Evolutionary conservation across 805 yeast genomes (phyloP).

Genomic region (Metschnikowia corniflorae): DNA sequence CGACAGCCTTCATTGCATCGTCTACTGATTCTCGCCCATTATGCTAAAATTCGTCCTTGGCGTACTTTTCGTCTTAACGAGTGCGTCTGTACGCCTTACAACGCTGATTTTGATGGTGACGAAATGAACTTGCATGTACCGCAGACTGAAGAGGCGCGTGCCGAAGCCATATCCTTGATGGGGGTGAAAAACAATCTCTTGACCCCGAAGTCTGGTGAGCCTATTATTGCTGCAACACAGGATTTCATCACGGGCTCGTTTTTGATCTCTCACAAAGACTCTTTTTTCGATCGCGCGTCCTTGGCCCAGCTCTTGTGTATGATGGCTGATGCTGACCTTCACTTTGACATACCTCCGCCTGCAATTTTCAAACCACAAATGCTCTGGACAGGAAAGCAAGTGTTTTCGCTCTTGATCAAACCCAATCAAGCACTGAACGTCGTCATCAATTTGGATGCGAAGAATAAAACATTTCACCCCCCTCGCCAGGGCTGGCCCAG

Average conservation of each 20-base stretch:
- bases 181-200: constrained; percentile 93
- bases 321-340: constrained; percentile 92
- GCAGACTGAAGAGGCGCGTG: constrained; percentile 97
- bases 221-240: constrained; percentile 98
- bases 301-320: constrained; percentile 79
- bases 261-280: constrained; percentile 87
- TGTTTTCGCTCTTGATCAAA: constrained; percentile 79
- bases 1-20: constrained; percentile 98
- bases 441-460: constrained; percentile 87
- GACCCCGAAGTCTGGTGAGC: constrained; percentile 98
- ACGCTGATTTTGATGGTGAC: constrained; percentile 99
- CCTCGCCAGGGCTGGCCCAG: constrained; percentile 70
- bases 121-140: constrained; percentile 99
- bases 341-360: constrained; percentile 95
- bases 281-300: constrained; percentile 84
- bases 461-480: constrained; percentile 82
- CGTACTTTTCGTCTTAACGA: constrained; percentile 94
- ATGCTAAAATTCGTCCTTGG: constrained; percentile 96
- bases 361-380: constrained; percentile 83
- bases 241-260: constrained; percentile 98
- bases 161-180: constrained; percentile 98
- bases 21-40: constrained; percentile 89
- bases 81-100: constrained; percentile 98
- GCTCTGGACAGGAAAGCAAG: constrained; percentile 97
- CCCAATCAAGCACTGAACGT: constrained; percentile 79